These are phyloP conservation scores for Vitis hybrid DNA, from an alignment of 177 flowering plant species.

Conservation along the genomic window DNA sequence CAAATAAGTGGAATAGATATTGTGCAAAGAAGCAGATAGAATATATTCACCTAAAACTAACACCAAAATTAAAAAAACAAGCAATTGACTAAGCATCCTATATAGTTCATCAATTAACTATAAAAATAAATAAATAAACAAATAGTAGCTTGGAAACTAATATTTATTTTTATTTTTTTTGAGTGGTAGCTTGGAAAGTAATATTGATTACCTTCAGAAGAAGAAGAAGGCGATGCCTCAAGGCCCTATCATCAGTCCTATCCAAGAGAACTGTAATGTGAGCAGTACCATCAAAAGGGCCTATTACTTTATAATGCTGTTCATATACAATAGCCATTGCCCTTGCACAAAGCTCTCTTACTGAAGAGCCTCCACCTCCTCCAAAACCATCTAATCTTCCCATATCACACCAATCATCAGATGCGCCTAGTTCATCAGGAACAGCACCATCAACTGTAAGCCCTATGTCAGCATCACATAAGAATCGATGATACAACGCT, in stretches of 20 bases:
- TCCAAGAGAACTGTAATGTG: conserved; percentile 92
- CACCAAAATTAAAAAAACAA: too few species aligned
- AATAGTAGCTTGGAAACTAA: neutral
- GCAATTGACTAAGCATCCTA: too few species aligned
- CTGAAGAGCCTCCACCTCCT: conserved; percentile 95
- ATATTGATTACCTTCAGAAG: conserved; percentile 67
- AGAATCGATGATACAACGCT: conserved; percentile 91
- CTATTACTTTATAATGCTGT: conserved; percentile 78
- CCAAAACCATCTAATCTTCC: conserved; percentile 99
- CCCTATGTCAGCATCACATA: conserved; percentile 96
- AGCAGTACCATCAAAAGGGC: conserved; percentile 96
- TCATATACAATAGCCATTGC: conserved; percentile 99
- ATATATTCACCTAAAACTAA: too few species aligned
- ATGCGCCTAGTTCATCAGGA: conserved; percentile 92
- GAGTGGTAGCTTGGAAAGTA: too few species aligned
- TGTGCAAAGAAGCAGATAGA: too few species aligned
- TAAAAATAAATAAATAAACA: too few species aligned
- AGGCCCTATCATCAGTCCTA: conserved; percentile 92
- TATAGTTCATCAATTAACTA: too few species aligned
- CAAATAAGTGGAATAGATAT: too few species aligned
- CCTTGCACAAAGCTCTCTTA: conserved; percentile 98
- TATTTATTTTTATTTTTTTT: too few species aligned
- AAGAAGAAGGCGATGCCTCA: conserved; percentile 86
- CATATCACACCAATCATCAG: conserved; percentile 99
- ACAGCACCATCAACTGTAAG: conserved; percentile 96